Evolutionary conservation across 2,329 filamentous ascomycete genomes (phyloP).

Genomic region (Camptophora hylomeconis): DNA sequence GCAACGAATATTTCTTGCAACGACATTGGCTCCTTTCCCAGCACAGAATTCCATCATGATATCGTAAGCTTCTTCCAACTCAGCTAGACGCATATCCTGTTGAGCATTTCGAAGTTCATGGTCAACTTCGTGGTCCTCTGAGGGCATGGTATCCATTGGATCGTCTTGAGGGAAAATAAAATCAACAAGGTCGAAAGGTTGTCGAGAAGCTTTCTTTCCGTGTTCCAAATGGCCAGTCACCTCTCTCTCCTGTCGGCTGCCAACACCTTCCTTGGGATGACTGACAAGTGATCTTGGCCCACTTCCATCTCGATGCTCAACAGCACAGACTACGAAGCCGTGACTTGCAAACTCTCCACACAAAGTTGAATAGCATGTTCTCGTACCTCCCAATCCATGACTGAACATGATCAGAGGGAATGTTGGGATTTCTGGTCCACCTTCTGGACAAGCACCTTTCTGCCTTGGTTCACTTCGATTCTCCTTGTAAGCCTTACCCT

Average conservation of each 20-base stretch:
- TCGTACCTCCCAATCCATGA: slow-evolving; percentile 51
- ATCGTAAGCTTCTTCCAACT: slow-evolving; percentile 50
- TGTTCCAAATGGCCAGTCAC: slow-evolving; percentile 24
- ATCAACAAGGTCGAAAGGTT: slow-evolving; percentile 35
- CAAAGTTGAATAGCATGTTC: slow-evolving; percentile 49
- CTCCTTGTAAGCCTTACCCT: slow-evolving; percentile 24
- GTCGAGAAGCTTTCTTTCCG: slow-evolving; percentile 24
- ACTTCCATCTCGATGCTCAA: slow-evolving; percentile 54
- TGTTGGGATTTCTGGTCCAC: slow-evolving; percentile 26
- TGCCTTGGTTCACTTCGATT: slow-evolving; percentile 29
- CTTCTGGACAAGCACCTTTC: slow-evolving; percentile 26
- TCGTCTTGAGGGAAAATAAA: slow-evolving; percentile 42
- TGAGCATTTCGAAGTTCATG: slow-evolving; percentile 46
- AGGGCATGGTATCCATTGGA: slow-evolving; percentile 36
- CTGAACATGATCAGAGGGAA: slow-evolving; percentile 55
- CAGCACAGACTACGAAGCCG: slow-evolving; percentile 50
- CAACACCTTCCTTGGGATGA: slow-evolving; percentile 29
- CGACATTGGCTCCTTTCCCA: slow-evolving; percentile 40
- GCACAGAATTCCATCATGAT: slow-evolving; percentile 42
- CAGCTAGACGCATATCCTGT: slow-evolving; percentile 48
- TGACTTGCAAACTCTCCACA: slow-evolving; percentile 56
- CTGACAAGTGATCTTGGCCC: slow-evolving; percentile 50
- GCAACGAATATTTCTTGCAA: slow-evolving; percentile 40
- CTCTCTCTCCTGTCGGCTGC: slow-evolving; percentile 18
- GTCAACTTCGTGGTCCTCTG: slow-evolving; percentile 48